Base-by-base conservation (phyloP, 2,329 filamentous ascomycete genomes). In the Penicillium sp. region DNA sequence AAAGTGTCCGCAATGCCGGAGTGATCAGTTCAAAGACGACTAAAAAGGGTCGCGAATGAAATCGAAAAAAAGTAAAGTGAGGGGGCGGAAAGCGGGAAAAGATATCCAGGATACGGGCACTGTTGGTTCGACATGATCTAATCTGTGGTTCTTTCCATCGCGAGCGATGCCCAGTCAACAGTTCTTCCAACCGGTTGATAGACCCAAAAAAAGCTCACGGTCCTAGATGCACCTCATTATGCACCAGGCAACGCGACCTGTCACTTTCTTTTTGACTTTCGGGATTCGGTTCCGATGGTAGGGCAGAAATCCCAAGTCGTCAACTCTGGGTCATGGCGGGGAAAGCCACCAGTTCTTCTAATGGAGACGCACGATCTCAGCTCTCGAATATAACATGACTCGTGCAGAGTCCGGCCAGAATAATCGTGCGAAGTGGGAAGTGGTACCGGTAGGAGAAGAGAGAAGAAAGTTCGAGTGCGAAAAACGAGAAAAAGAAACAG, bases 181-280 rank as follows among this genome's bases (percentile, higher is more conserved):
- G 47, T 49, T 45, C 35, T 29, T 39, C 33, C n/a, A n/a, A n/a
- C n/a, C 27, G 43, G 46, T 43, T 37, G 39, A 30, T 46, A 46
- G 41, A 41, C 41, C 41, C 28, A 3, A 33, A 40, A 41, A 50
- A 42, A 30, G 37, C 38, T 39, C 39, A 27, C 22, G 27, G 29
- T 13, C 29, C 29, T 44, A 27, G 25, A 46, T 46, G 47, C 47
- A 49, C 41, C 46, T 49, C 47, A 49, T 46, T 35, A 49, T 49
- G 47, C 25, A 35, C 46, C 13, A 40, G 46, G 25, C 47, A 28
- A 29, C 47, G 40, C 29, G 43, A 47, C 43, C 43, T 47, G 43
- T 50, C 48, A 50, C 38, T 50, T 47, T 31, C 2, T 13, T 29
- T 47, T 46, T 50, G 48, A 50, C 48, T 50, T 50, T 31, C 43